Evolutionary conservation across 1,284 basidiomycete genomes (phyloP), one percentile per base, ranked within the genome.

Genomic region (Cerioporus squamosus): DNA sequence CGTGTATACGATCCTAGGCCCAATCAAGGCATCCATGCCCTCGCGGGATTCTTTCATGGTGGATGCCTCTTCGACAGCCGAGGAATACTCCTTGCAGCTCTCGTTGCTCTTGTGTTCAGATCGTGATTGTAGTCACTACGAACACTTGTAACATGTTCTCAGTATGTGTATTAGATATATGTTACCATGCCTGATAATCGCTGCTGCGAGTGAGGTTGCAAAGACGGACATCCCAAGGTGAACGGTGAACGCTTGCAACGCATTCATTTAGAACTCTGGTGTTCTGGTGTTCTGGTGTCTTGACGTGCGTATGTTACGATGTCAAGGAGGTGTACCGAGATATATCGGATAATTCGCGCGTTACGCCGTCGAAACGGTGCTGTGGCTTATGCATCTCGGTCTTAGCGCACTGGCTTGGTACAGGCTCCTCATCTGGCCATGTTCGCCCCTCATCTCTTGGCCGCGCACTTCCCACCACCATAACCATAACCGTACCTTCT

Each of bases 21-120:
- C 46, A 60, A 51, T 53, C 45, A 51, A 42, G 51, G 57, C 44
- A 33, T 52, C 39, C 39, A 49, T 38, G 14, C 33, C 20, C 18
- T 24, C 22, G 15, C 33, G 33, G 33, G n/a, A 42, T n/a, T 18
- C 4, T 15, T 18, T 1, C 20, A 18, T 6, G 22, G 46, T 52
- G 45, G 50, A 53, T 55, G 48, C 54, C 49, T 36, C 31, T 44
- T 55, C 48, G 55, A 57, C 50, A 46, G 24, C 46, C 55, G 39
- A 48, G 55, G 55, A 42, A 61, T 5, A 61, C 9, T 29, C 26
- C 26, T 29, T 51, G 6, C 20, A 26, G n/a, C 31, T 31, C 45
- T 31, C 33, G 20, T 14, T 40, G 23, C 23, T 44, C 9, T 42
- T 33, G 14, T 29, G 26, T 42, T 9, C 5, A 18, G 33, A 36